These are phyloP conservation scores for Aspergillus nidulans DNA, from an alignment of 495 filamentous ascomycete genomes.

Conservation along the genomic window DNA sequence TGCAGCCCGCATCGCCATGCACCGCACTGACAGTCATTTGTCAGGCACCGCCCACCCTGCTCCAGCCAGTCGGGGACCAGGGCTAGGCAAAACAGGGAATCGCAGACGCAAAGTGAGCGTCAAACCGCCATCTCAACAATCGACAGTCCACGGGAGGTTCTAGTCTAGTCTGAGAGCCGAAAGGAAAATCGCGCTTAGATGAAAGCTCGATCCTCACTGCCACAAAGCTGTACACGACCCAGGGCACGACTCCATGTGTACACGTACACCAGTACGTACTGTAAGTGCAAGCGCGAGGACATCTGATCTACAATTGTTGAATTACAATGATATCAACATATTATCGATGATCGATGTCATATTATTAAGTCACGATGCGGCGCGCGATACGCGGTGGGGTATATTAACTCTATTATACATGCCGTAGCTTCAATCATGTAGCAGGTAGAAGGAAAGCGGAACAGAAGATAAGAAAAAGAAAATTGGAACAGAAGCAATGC, in stretches of 20 bases:
- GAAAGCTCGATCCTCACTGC: neutral
- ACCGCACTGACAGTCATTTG: too few relatives aligned
- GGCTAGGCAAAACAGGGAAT: conserved; percentile 7
- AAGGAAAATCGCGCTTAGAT: conserved; percentile 1
- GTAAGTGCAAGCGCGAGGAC: neutral
- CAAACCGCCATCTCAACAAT: conserved; percentile 5
- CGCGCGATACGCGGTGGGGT: conserved; percentile 36
- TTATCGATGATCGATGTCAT: neutral
- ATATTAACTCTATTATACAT: conserved; percentile 49
- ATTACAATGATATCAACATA: too few relatives aligned
- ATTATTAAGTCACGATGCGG: conserved; percentile 7
- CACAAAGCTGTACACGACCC: neutral
- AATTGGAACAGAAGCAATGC: conserved; percentile 8
- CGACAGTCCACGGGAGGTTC: neutral
- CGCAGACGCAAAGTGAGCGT: neutral
- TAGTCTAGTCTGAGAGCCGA: neutral
- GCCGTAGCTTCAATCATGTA: conserved; percentile 29
- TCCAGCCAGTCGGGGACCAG: neutral
- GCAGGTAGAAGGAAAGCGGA: conserved; percentile 7
- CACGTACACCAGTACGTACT: neutral
- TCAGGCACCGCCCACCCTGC: conserved; percentile 7
- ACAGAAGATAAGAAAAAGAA: conserved; percentile 13
- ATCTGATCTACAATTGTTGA: too few relatives aligned
- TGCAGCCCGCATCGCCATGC: neutral
- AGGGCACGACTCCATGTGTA: neutral